Evolutionary conservation across 2,329 filamentous ascomycete genomes (phyloP).

Genomic region (Dothiorella sarmentorum): DNA sequence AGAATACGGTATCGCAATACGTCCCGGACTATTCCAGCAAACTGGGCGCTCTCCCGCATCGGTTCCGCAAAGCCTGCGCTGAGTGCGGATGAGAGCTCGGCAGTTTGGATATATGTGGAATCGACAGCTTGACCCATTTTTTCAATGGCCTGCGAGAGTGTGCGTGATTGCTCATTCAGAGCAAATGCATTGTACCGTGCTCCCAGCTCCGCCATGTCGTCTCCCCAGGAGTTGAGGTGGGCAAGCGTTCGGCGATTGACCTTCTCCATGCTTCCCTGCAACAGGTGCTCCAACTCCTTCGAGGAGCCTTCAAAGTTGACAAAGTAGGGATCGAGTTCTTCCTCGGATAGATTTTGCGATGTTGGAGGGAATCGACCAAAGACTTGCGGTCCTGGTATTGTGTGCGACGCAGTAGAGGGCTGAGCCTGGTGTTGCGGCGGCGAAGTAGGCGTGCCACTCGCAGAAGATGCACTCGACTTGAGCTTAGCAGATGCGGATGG

Average conservation of each 20-base stretch:
- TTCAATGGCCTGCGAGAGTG: slow-evolving; percentile 88
- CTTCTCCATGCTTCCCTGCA: slow-evolving; percentile 94
- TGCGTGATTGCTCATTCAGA: slow-evolving; percentile 83
- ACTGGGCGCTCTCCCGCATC: slow-evolving; percentile 96
- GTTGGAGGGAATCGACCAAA: slow-evolving; percentile 81
- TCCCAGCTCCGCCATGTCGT: slow-evolving; percentile 88
- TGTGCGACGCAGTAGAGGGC: slow-evolving; percentile 55
- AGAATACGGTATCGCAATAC: slow-evolving; percentile 87
- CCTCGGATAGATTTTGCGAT: slow-evolving; percentile 71
- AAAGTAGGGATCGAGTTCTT: slow-evolving; percentile 94
- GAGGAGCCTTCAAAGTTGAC: slow-evolving; percentile 88
- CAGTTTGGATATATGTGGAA: slow-evolving; percentile 91
- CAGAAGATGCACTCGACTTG: slow-evolving; percentile 52
- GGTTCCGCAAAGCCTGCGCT: slow-evolving; percentile 94
- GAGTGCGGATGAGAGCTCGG: slow-evolving; percentile 82
- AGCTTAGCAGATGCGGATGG: slow-evolving; percentile 84
- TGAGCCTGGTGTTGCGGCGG: slow-evolving; percentile 49
- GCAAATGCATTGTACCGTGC: slow-evolving; percentile 98
- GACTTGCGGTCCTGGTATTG: slow-evolving; percentile 58
- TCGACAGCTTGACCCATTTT: slow-evolving; percentile 92
- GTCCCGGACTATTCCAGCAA: slow-evolving; percentile 86
- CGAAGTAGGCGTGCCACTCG: slow-evolving; percentile 55
- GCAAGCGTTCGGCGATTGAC: slow-evolving; percentile 86
- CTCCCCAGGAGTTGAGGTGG: slow-evolving; percentile 77
- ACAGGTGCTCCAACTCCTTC: slow-evolving; percentile 80